phyloP scores from a whole-genome alignment of 192 early-diverging fungal genomes.

The Coemansia sp. region DNA sequence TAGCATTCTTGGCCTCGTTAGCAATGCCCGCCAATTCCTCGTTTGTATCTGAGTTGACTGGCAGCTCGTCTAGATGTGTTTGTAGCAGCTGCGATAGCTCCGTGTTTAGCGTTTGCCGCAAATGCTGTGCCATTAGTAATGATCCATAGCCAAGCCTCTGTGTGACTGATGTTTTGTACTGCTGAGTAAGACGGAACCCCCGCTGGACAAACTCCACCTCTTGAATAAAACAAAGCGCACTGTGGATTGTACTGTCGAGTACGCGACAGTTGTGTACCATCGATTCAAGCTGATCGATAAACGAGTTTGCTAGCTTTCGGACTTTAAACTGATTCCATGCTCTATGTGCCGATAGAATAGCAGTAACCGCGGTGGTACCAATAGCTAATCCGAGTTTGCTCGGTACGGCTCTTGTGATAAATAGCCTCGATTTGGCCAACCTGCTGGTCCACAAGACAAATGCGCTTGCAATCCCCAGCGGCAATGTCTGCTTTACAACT shows the following conservation, averaged over 20 bases:
- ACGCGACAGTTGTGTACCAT: slow-evolving; percentile 9
- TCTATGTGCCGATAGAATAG: background rate
- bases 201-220: slow-evolving; percentile 28
- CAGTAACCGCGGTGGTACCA: background rate
- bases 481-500: background rate
- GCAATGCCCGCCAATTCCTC: background rate
- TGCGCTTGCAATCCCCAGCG: background rate
- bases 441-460: background rate
- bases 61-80: background rate
- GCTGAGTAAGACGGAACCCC: slow-evolving; percentile 21
- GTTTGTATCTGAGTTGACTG: background rate
- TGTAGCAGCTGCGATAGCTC: background rate
- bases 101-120: slow-evolving; percentile 12
- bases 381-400: background rate
- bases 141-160: slow-evolving; percentile 14
- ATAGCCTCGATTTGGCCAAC: background rate
- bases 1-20: background rate
- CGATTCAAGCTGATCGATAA: background rate
- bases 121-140: slow-evolving; percentile 8
- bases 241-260: slow-evolving; percentile 24
- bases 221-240: slow-evolving; percentile 24
- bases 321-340: background rate
- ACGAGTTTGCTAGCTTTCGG: background rate
- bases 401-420: too few relatives aligned
- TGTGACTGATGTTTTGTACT: background rate